A percentile compares a stretch with the other conserved stretches of the same genome.
Evolutionary conservation across 2,329 filamentous ascomycete genomes (phyloP).

Genomic region (Dactylellina sp.): DNA sequence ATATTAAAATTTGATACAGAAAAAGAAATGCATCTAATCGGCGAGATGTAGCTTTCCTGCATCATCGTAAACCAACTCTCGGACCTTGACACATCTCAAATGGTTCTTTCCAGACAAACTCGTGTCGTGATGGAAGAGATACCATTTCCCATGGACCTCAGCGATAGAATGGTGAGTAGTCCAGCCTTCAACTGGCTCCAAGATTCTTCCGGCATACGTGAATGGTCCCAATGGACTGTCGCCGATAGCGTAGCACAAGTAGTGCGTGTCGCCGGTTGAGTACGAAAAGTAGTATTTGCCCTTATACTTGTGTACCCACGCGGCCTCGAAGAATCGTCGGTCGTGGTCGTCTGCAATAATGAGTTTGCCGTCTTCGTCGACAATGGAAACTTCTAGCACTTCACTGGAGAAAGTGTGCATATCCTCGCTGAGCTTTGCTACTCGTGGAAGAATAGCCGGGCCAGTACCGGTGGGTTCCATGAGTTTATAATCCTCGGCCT

Average conservation of each 20-base stretch:
- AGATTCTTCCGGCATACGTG: slow-evolving; percentile 76
- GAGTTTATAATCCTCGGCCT: slow-evolving; percentile 69
- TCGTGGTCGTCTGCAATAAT: slow-evolving; percentile 77
- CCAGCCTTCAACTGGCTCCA: slow-evolving; percentile 83
- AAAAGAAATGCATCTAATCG: slow-evolving; percentile 5
- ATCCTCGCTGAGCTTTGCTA: slow-evolving; percentile 73
- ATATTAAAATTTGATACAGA: too few species aligned
- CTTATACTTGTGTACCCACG: slow-evolving; percentile 80
- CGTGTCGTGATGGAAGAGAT: slow-evolving; percentile 81
- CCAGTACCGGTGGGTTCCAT: slow-evolving; percentile 72
- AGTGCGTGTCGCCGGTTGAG: slow-evolving; percentile 82
- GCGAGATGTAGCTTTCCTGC: slow-evolving; percentile 67
- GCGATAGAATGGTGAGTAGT: slow-evolving; percentile 84
- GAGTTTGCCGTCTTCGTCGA: slow-evolving; percentile 72
- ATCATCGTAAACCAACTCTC: slow-evolving; percentile 78
- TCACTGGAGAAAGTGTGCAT: slow-evolving; percentile 73
- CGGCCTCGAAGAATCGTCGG: slow-evolving; percentile 81
- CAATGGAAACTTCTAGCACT: slow-evolving; percentile 73
- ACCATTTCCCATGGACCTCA: slow-evolving; percentile 78
- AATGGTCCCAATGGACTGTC: slow-evolving; percentile 77
- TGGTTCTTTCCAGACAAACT: slow-evolving; percentile 78
- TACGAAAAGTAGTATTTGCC: slow-evolving; percentile 81
- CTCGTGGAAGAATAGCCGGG: slow-evolving; percentile 74
- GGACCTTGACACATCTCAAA: slow-evolving; percentile 78
- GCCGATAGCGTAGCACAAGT: slow-evolving; percentile 76